These are phyloP conservation scores for Tulasnella sp. DNA, from an alignment of 768 basidiomycete species.

Conservation along the genomic window DNA sequence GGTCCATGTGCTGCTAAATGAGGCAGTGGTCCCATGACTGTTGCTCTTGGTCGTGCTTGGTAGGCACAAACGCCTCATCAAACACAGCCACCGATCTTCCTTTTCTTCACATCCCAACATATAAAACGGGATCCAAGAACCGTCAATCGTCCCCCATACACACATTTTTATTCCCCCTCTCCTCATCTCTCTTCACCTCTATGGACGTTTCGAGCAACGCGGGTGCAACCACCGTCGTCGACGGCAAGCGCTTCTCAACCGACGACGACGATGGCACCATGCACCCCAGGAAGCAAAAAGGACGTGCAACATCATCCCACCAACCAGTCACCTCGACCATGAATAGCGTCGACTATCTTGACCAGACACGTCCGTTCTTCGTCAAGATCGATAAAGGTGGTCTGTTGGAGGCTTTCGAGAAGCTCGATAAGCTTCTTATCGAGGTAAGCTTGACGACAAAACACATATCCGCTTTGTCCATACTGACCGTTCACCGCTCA, in stretches of 20 bases:
- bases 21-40: too few species aligned
- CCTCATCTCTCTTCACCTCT: too few species aligned
- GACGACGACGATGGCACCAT: neutral
- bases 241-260: neutral
- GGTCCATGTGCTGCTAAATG: too few species aligned
- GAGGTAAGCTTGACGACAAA: conserved; percentile 33
- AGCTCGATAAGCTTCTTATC: conserved; percentile 56
- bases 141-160: too few species aligned
- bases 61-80: too few species aligned
- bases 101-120: too few species aligned
- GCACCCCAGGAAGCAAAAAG: neutral
- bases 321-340: too few species aligned
- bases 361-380: conserved; percentile 53
- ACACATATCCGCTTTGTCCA: neutral
- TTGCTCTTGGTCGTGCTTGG: too few species aligned
- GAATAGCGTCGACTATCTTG: neutral
- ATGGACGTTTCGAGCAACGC: conserved; percentile 13
- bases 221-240: conserved; percentile 15
- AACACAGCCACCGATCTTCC: too few species aligned
- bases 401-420: conserved; percentile 57
- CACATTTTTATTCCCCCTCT: neutral
- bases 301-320: too few species aligned
- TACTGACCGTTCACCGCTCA: neutral
- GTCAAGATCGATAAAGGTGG: conserved; percentile 55
- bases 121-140: too few species aligned